Base-by-base conservation (phyloP, 805 yeast species). In the Cyberlindnera galapagoensis region DNA sequence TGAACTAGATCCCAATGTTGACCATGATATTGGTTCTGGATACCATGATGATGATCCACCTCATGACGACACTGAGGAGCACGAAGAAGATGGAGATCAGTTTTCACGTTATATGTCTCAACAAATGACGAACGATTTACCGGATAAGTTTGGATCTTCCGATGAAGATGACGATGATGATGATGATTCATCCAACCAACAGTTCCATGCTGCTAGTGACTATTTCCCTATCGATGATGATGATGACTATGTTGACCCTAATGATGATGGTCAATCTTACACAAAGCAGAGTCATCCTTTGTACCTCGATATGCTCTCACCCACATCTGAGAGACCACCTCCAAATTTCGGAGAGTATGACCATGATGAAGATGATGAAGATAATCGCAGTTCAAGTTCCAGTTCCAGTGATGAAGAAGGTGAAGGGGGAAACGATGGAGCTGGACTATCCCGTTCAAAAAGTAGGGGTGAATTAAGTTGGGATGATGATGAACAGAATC, bases 201-300 rank as follows among this genome's bases (percentile, higher is more conserved):
- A 37, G 20, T 36, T 34, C 26, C 43, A 38, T 16, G 24, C 35
- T 14, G 42, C 36, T 7, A 26, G 21, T 19, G 38, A 36, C 13
- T 35, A 36, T 30, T 34, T 36, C 34, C 44, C 40, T 19, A 44
- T 48, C 21, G 57, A 51, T 27, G 71, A 70, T 18, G 82, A 71
- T 10, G 86, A 80, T 38, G 87, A 78, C 39, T 80, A 81, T 47
- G 74, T 73, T 45, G 88, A 81, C 50, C 88, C 90, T 1, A 80
- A 81, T 48, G 90, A 82, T 52, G 90, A 81, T 48, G 90, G 90
- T 0, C 75, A 73, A 49, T 76, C 84, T 2, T 81, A 81, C 54
- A 74, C 75, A 33, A 78, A 74, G 51, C 64, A 68, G 16, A 60
- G 67, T 24, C 74, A 77, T 46, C 80, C 84, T 6, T 54, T 80